Conservation (phyloP, 768 basidiomycete genomes). For the Butyriboletus loyo region DNA sequence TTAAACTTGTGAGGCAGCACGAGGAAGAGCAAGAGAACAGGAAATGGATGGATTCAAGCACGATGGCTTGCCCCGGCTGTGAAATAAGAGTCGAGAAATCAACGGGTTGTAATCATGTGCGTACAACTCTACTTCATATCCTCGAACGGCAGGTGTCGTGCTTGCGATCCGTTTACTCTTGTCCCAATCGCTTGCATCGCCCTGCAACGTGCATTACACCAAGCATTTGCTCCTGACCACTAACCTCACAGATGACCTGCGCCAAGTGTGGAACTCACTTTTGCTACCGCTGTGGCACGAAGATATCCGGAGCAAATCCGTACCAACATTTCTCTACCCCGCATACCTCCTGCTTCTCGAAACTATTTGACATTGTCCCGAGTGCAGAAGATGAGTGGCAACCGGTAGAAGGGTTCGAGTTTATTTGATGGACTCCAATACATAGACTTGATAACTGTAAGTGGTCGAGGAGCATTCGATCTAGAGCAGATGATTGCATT, state of each 20-base stretch:
- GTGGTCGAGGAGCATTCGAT: neutral
- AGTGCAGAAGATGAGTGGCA: conserved; percentile 44
- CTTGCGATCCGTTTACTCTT: neutral
- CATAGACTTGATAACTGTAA: neutral
- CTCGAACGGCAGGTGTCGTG: neutral
- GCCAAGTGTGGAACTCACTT: conserved; percentile 73
- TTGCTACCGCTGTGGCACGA: conserved; percentile 74
- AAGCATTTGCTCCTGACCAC: neutral
- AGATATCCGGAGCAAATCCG: conserved; percentile 48
- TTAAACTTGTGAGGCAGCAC: conserved; percentile 56
- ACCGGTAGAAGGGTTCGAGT: conserved; percentile 41
- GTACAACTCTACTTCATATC: conserved; percentile 22
- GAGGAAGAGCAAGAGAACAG: conserved; percentile 74
- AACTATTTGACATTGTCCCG: conserved; percentile 56
- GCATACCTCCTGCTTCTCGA: conserved; percentile 54
- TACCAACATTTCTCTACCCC: conserved; percentile 67
- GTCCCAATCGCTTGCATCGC: neutral
- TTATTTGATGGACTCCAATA: conserved; percentile 7
- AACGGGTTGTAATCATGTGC: conserved; percentile 85
- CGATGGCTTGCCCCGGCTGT: conserved; percentile 75
- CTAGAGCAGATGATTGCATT: neutral
- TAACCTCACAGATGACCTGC: conserved; percentile 64
- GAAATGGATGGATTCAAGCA: conserved; percentile 66
- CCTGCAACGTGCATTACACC: neutral
- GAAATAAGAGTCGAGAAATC: conserved; percentile 69